Percentiles rank a stretch among this genome's conserved stretches.
Evolutionary conservation across 208 protist genomes (phyloP).

Genomic region (Acanthamoeba healyi): DNA sequence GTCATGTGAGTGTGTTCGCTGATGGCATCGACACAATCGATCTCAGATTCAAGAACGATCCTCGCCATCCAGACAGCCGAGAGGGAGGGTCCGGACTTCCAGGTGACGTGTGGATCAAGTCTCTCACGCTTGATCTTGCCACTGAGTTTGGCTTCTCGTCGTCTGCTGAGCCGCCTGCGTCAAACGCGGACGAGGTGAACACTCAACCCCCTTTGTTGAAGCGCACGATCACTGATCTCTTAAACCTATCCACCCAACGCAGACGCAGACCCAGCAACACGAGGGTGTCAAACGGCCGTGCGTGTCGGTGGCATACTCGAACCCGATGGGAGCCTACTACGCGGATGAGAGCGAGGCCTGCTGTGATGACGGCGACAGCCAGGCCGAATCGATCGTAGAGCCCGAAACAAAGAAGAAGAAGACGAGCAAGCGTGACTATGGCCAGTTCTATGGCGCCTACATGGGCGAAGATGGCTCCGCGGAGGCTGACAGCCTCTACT

Average conservation of each 20-base stretch:
- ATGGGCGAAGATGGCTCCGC: neutral
- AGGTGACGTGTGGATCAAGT: conserved; percentile 2
- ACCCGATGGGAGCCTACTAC: neutral
- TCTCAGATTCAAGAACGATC: neutral
- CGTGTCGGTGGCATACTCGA: neutral
- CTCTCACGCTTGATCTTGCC: neutral
- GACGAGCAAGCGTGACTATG: neutral
- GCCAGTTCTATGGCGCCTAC: neutral
- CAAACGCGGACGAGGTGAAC: too few relatives aligned
- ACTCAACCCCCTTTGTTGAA: too few relatives aligned
- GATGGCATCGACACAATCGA: too few relatives aligned
- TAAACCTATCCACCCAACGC: too few relatives aligned
- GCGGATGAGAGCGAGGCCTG: neutral
- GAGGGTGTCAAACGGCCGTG: neutral
- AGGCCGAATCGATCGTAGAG: too few relatives aligned
- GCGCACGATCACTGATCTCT: too few relatives aligned
- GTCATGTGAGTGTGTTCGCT: neutral
- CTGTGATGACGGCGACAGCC: neutral
- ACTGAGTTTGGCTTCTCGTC: neutral
- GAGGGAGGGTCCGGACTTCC: neutral
- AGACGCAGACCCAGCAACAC: too few relatives aligned
- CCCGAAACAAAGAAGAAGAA: neutral
- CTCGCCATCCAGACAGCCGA: neutral
- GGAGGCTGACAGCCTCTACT: neutral
- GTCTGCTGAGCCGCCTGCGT: too few relatives aligned